Base-by-base conservation (phyloP, 169 alveolate species). In the Plasmodium coatneyi region DNA sequence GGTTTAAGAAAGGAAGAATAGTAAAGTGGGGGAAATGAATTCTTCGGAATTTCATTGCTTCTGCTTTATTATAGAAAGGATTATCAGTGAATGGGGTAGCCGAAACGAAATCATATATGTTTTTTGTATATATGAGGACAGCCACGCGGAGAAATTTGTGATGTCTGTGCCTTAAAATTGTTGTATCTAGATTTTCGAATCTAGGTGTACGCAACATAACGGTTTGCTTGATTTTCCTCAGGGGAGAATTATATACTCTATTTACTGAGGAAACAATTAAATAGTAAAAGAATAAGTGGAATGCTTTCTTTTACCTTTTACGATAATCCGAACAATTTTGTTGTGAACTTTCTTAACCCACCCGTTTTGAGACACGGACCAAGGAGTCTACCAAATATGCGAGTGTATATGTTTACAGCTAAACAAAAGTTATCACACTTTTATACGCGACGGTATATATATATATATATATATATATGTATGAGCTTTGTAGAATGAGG, bases 341-440 rank as follows among this genome's bases (percentile, higher is more conserved):
- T 0, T 43, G 56, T 43, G 52, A 43, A 52, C 92, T 94, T 89
- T 82, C 81, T 80, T 79, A 86, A 86, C 82, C 92, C 98, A 96
- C 98, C 98, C 98, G 98, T 97, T 98, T 97, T 97, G 98, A 98
- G 97, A 97, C 98, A 97, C 98, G 98, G 98, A 97, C 98, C 99
- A 98, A 98, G 98, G 99, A 98, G 98, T 97, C 98, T 98, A 97
- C 94, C 98, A 96, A 92, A 93, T 76, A 81, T 84, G 93, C 82
- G 14, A 92, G 92, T 71, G 74, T 86, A 46, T 54, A 92, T 83
- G 92, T n/a, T n/a, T n/a, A n/a, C n/a, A n/a, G n/a, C n/a, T n/a
- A n/a, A n/a, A n/a, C n/a, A n/a, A n/a, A n/a, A n/a, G n/a, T n/a
- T n/a, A n/a, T n/a, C n/a, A n/a, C n/a, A n/a, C n/a, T n/a, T n/a